phyloP scores from a whole-genome alignment of 1,284 basidiomycete species.

The Cryptococcus sp. region DNA sequence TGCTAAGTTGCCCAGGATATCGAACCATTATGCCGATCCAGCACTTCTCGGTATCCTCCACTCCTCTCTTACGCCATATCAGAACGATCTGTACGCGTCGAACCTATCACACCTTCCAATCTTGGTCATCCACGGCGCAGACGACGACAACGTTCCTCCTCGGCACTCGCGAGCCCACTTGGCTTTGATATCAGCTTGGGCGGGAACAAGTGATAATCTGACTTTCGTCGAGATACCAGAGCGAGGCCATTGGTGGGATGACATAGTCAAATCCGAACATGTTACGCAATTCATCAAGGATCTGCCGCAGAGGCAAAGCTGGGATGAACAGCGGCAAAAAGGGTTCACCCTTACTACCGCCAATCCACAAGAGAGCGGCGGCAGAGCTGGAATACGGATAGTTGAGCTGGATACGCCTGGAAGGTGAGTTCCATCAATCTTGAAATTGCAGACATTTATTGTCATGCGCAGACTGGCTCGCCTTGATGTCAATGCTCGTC shows the following conservation, averaged over 20 bases:
- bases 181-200: slow-evolving; percentile 34
- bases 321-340: slow-evolving; percentile 27
- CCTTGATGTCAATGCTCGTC: slow-evolving; percentile 43
- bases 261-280: slow-evolving; percentile 41
- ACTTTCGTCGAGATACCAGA: slow-evolving; percentile 45
- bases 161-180: slow-evolving; percentile 42
- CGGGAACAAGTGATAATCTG: slow-evolving; percentile 15
- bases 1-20: slow-evolving; percentile 15
- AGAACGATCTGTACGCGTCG: slow-evolving; percentile 79
- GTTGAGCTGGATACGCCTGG: slow-evolving; percentile 50
- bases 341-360: slow-evolving; percentile 51
- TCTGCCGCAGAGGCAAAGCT: slow-evolving; percentile 18
- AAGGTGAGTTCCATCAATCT: slow-evolving; percentile 18
- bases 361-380: slow-evolving; percentile 52
- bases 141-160: slow-evolving; percentile 50
- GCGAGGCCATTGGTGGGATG: slow-evolving; percentile 52
- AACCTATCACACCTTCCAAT: slow-evolving; percentile 69
- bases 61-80: slow-evolving; percentile 72
- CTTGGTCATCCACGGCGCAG: slow-evolving; percentile 75
- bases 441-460: not conserved
- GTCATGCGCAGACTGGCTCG: slow-evolving; percentile 29
- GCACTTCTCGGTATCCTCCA: slow-evolving; percentile 68
- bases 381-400: slow-evolving; percentile 51
- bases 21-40: slow-evolving; percentile 73
- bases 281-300: slow-evolving; percentile 39